Evolutionary conservation across 495 filamentous ascomycete genomes (phyloP), one percentile per base, ranked within the genome.

Genomic region (Neurospora terricola): DNA sequence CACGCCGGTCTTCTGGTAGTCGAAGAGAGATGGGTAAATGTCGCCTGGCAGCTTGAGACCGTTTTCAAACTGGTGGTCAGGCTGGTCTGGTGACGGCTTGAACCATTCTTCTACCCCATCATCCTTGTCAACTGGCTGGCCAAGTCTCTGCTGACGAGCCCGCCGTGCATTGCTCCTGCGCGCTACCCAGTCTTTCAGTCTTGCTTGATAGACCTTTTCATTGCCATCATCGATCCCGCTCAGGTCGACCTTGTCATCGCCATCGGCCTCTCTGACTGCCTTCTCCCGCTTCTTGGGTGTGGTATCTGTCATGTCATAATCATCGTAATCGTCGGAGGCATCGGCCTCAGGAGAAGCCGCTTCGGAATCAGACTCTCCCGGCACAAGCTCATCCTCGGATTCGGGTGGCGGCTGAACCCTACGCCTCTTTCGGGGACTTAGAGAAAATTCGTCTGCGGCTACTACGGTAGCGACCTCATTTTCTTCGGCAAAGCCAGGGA

Each of bases 1-100:
- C 3, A 98, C 94, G 16, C 94, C 93, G 2, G 93, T 96, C 78
- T 95, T 96, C 76, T 99, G 96, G 76, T 98, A 99, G 76, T 95
- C 91, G 77, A 98, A 99, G 0, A 99, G 85, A 8, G 91, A 91
- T 2, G 93, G 93, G 76, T 91, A 93, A 16, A 98, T 93, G 74
- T 99, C 96, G 11, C 96, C 96, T 16, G 96, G 96, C 14, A 98
- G 85, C 54, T 87, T 91, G 62, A 95, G 87, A 16, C 90, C 93
- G 70, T 91, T 91, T 42, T 90, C 89, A 42, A 96, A 88, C 23
- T 86, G 83, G 72, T 92, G 84, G 80, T 95, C 93, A 0, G 91
- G 85, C 18, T 90, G 86, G 30, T 89, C 91, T 1, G 96, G 96
- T 79, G 96, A 94, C 4, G 93, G 92, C 78, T 90, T 90, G 72